Base-by-base conservation (phyloP, 2,329 filamentous ascomycete genomes). In the Fusarium albosuccineum region DNA sequence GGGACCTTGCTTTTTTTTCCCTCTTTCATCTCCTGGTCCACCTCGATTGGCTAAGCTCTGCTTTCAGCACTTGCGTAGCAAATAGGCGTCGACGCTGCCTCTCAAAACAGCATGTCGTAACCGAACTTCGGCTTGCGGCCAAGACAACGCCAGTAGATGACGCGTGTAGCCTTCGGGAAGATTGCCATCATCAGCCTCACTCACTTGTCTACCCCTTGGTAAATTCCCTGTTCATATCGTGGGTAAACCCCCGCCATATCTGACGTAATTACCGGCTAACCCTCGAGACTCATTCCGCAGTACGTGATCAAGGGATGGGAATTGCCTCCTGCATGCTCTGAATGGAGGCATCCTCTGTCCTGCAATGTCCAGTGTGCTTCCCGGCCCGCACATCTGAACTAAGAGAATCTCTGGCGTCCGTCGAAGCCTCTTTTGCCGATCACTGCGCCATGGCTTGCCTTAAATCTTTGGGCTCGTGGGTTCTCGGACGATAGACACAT, bases 401-500 rank as follows among this genome's bases (percentile, higher is more conserved):
- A 36, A 48, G 52, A 55, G 42, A 57, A 48, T 55, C 40, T 52
- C 52, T 57, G 27, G 48, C 68, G 50, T 50, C 62, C 58, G 53
- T 62, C 56, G 40, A 60, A 67, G 68, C 62, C 55, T 67, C 61
- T n/a, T 33, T 34, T 62, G 65, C 57, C 60, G 71, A 74, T 73
- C 70, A 56, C 57, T 66, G 52, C 61, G 58, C 50, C 46, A 67
- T 66, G 51, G 58, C 56, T 67, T 69, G 66, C 46, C 57, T 72
- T 66, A 53, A 71, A 66, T 71, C 61, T 64, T 66, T 59, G 66
- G 65, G 57, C 62, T 66, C 62, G 68, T 71, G 64, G 67, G 65
- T 70, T 71, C 62, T 72, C 68, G 67, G 58, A 64, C 67, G 67
- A 74, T 66, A 68, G 52, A 54, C 68, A 74, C 70, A 73, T 73